Percentiles rank a stretch among this genome's conserved stretches.
phyloP scores from a whole-genome alignment of 805 yeast genomes.

The Wickerhamiella sergipiensis region DNA sequence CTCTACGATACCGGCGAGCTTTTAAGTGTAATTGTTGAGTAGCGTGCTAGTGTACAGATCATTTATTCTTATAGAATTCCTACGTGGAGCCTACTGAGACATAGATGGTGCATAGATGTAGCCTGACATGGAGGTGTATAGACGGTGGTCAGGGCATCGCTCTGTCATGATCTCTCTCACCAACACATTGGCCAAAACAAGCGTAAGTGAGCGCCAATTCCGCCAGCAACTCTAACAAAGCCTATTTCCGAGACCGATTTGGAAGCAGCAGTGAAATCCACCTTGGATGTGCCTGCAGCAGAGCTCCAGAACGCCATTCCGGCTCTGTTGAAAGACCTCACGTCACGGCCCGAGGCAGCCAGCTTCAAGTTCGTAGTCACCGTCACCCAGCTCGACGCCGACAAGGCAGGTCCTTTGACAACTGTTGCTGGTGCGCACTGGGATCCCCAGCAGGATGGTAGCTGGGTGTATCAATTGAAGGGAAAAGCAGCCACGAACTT shows the following conservation, averaged over 20 bases:
- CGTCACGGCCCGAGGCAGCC: slow-evolving; percentile 9
- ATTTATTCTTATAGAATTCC: no score
- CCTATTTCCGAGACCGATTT: slow-evolving; percentile 11
- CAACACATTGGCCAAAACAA: slow-evolving; percentile 10
- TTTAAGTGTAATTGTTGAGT: slow-evolving; percentile 47
- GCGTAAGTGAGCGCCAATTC: slow-evolving; percentile 7
- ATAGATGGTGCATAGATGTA: no score
- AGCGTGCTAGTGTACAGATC: no score
- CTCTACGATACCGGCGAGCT: slow-evolving; percentile 56
- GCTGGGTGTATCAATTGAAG: slow-evolving; percentile 9
- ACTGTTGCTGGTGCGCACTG: slow-evolving; percentile 17
- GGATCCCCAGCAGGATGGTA: slow-evolving; percentile 19
- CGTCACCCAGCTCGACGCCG: slow-evolving; percentile 8
- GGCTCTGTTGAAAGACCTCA: slow-evolving; percentile 5
- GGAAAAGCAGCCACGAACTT: background rate
- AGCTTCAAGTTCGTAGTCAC: slow-evolving; percentile 15
- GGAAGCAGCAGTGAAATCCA: slow-evolving; percentile 4
- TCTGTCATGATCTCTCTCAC: slow-evolving; percentile 7
- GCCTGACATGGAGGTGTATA: no score
- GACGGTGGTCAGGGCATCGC: background rate
- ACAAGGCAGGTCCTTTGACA: slow-evolving; percentile 10
- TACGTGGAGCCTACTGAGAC: no score
- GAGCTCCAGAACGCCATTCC: slow-evolving; percentile 6
- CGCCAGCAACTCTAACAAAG: background rate
- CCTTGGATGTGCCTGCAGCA: slow-evolving; percentile 2